Evolutionary conservation across 2,329 filamentous ascomycete species (phyloP), one percentile per base, ranked within the genome.

Genomic region (Ceratocystis harringtonii): DNA sequence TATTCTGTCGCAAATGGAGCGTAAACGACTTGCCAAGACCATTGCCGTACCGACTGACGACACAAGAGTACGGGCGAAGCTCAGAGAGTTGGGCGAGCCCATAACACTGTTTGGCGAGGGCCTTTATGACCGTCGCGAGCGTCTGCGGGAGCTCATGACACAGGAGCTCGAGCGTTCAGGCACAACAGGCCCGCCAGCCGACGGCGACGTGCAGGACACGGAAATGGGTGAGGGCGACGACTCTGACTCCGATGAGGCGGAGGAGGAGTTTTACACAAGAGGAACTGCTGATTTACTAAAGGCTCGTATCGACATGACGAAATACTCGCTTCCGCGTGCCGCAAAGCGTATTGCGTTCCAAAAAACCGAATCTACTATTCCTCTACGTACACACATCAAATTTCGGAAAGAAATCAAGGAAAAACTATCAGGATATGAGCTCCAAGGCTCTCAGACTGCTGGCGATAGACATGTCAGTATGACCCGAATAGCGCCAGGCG

Each of bases 21-120:
- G 92, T 68, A 96, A 96, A 76, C 85, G 91, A 72, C 84, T 90
- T 72, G 92, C 91, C 10, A 91, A 91, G 19, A 88, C 88, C 10
- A 89, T 97, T 70, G 87, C 89, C 12, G 94, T 99, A 2, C 94
- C 92, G 0, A 99, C 95, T 65, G 92, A 96, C 74, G 94, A 99
- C 78, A 86, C 83, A 68, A 85, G 89, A 71, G 92, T 99, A 61
- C 88, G 91, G 68, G 80, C 85, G 45, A 85, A 84, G 69, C 81
- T 97, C 67, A 85, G 94, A 69, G 88, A 94, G 71, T 81, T 96
- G 69, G 90, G 89, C n/a, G 89, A 99, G 73, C 94, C 94, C 10
- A 85, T 97, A 65, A 99, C 92, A 0, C 80, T 97, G 0, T 99
- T 99, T 69, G 94, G 92, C 67, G 94, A 99, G 77, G 90, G 89